These are phyloP conservation scores for Penicillium flavigenum DNA, from an alignment of 495 filamentous ascomycete genomes.

Conservation along the genomic window DNA sequence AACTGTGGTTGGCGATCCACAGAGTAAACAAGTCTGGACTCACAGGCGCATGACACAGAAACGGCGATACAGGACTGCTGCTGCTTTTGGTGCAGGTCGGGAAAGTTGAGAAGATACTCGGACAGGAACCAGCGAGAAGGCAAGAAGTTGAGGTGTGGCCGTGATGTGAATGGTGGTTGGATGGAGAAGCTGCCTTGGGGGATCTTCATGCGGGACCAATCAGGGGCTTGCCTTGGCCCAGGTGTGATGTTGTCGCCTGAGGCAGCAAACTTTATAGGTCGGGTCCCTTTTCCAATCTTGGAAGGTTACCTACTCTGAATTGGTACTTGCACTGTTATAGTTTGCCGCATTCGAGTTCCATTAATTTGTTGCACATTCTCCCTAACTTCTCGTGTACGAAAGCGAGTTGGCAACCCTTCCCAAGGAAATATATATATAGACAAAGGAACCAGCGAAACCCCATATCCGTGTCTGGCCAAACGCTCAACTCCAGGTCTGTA, in stretches of 20 bases:
- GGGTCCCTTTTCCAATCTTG: neutral
- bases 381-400: neutral
- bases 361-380: slow-evolving; percentile 1
- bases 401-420: neutral
- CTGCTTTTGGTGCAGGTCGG: neutral
- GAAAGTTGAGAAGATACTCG: neutral
- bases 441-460: neutral
- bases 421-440: neutral
- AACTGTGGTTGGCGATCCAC: slow-evolving; percentile 21
- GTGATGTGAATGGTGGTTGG: slow-evolving; percentile 15
- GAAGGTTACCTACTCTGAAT: no score
- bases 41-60: slow-evolving; percentile 11
- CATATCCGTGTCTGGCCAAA: neutral
- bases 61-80: slow-evolving; percentile 6
- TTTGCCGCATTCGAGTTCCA: neutral
- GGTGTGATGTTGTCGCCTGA: slow-evolving; percentile 7
- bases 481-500: slow-evolving; percentile 7
- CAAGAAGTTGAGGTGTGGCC: slow-evolving; percentile 9
- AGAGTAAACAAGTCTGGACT: slow-evolving; percentile 6
- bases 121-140: slow-evolving; percentile 11
- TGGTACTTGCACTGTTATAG: neutral
- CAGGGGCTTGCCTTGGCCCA: neutral
- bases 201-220: slow-evolving; percentile 8
- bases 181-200: slow-evolving; percentile 8
- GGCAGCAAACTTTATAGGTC: slow-evolving; percentile 3